A percentile compares a stretch with the other conserved stretches of the same genome.
These are phyloP conservation scores for Rubia balearica DNA, from an alignment of 305 asterid genomes.

Conservation along the genomic window DNA sequence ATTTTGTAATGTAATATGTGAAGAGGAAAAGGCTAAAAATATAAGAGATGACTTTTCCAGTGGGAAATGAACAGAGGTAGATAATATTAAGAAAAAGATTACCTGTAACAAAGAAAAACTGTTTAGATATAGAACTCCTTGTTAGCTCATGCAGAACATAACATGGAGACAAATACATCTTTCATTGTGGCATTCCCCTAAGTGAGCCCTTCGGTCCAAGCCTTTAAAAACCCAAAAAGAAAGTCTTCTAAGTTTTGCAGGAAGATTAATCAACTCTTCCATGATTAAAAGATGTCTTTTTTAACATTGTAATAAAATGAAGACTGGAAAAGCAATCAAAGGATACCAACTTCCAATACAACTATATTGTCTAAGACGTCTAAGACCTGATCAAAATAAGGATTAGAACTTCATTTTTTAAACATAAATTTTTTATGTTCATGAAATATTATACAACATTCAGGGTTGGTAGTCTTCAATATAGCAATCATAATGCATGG, in stretches of 20 bases:
- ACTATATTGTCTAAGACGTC: background rate
- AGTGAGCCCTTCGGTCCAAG: background rate
- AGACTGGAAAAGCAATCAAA: background rate
- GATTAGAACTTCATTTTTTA: background rate
- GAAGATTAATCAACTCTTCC: background rate
- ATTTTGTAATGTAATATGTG: conserved; percentile 60
- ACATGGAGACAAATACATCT: conserved; percentile 11
- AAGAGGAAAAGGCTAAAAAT: conserved; percentile 79
- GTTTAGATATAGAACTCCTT: background rate
- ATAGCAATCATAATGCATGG: too few species aligned
- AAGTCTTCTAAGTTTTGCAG: background rate
- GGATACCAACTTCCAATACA: background rate
- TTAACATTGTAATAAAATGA: too few species aligned
- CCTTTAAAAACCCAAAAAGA: background rate
- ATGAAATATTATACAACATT: background rate
- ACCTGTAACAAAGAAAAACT: conserved; percentile 40
- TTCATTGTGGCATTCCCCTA: background rate
- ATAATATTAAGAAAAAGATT: conserved; percentile 82
- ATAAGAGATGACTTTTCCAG: conserved; percentile 87
- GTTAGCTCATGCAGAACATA: background rate
- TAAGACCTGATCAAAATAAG: background rate
- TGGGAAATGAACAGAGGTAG: conserved; percentile 79
- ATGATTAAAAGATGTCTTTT: background rate
- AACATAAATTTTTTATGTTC: background rate
- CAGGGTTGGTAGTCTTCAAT: background rate